Evolutionary conservation across 2,329 filamentous ascomycete genomes (phyloP), one percentile per base, ranked within the genome.

Genomic region (Sphaerulina vaccinii): DNA sequence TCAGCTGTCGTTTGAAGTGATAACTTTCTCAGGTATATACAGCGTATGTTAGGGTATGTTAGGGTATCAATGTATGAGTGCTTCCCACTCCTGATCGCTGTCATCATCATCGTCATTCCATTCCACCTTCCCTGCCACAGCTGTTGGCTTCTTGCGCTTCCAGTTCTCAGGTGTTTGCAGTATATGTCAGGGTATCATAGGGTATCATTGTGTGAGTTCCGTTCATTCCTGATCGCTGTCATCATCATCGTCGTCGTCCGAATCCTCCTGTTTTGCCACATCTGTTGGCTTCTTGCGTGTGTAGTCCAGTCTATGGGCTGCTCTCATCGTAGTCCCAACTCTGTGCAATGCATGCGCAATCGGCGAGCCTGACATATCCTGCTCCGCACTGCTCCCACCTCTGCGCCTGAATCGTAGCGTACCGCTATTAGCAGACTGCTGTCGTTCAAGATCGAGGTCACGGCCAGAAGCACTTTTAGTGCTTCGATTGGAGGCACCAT

Each of bases 281-380:
- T 36, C 49, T 7, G 44, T 35, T 24, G 49, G 44, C 37, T 51
- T 51, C 38, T 51, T 58, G 22, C 46, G 45, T 5, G 43, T 50
- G 22, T 55, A 58, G 24, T 58, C 55, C 16, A 45, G 43, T 13
- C 42, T 44, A 43, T 58, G 55, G 18, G 52, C 55, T 13, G 41
- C 46, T 24, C 55, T 45, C 27, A 58, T 47, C 8, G 55, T 52
- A 15, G 48, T 58, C 2, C 52, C 55, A n/a, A 58, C 53, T 10
- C 55, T 43, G 19, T 55, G 52, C 38, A 58, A 40, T 9, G 55
- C 45, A 23, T 49, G 44, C 10, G 46, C 46, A 36, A 58, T 44
- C 1, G 55, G 55, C 19, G 55, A 58, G 6, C 51, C 51, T 9
- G 50, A 37, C 19, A 37, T 36, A 18, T 47, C 43, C 32, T 52